Evolutionary conservation across 495 filamentous ascomycete genomes (phyloP), one percentile per base, ranked within the genome.

Genomic region (Aspergillus asperescens): DNA sequence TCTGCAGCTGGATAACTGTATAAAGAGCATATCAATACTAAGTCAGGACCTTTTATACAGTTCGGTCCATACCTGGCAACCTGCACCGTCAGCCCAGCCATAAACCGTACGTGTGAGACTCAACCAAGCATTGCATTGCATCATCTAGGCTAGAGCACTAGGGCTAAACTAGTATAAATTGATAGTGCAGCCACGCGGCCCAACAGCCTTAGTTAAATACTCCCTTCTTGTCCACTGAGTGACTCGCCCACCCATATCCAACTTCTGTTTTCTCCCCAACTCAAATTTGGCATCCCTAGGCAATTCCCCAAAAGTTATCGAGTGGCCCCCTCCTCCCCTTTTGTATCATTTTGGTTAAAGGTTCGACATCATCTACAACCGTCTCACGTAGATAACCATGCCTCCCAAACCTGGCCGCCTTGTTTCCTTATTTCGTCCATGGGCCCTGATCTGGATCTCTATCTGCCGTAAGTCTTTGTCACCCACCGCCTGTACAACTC

Each of bases 391-490:
- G 28, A 40, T 40, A 37, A n/a, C 13, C 22, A 54, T 54, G 50
- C 32, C 42, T 23, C 49, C 43, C 18, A 41, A 52, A 43, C 32
- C 32, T 1, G 32, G 35, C 40, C 60, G 57, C 13, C 38, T 62
- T 48, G 19, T 37, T 44, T 49, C 50, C 44, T 25, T 62, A 40
- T 19, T 55, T 10, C 57, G 60, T 50, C 50, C 43, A 50, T 60
- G 7, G 15, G 43, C 29, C 15, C 13, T 63, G 48, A 56, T 63
- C 39, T 63, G 57, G 61, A 44, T 60, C 4, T 63, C 61, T 27
- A 52, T 63, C 19, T 49, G 55, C 40, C 18, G 55, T 61, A 40
- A 34, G 52, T 48, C 31, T 42, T 35, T 44, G 8, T 35, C 22
- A 39, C 25, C 49, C 35, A 31, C 31, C 20, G 13, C 34, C 35